Evolutionary conservation across 495 filamentous ascomycete species (phyloP).

Genomic region (Thermothielavioides terrestris): DNA sequence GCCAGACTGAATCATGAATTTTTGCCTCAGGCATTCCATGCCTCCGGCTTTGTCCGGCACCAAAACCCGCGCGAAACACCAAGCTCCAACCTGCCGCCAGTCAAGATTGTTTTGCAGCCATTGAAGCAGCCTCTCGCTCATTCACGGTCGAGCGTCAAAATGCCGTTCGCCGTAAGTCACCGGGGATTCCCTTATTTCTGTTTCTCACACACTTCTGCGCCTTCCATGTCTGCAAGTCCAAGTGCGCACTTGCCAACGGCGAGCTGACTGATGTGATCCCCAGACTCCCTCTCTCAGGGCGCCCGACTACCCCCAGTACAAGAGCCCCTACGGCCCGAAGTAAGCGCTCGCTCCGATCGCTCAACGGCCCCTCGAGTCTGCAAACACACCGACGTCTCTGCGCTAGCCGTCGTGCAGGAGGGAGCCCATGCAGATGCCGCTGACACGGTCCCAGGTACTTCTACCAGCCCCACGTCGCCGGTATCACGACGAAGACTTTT

Average conservation of each 20-base stretch:
- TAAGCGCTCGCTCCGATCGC: slow-evolving; percentile 25
- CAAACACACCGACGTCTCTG: neutral
- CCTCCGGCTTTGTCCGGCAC: slow-evolving; percentile 28
- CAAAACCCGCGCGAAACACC: slow-evolving; percentile 28
- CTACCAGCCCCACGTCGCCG: slow-evolving; percentile 35
- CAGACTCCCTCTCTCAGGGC: slow-evolving; percentile 31
- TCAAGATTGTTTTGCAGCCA: slow-evolving; percentile 18
- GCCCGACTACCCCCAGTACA: slow-evolving; percentile 30
- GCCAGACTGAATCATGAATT: neutral
- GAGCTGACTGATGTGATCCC: slow-evolving; percentile 17
- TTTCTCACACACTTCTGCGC: neutral
- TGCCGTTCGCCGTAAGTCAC: slow-evolving; percentile 36
- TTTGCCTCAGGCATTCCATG: slow-evolving; percentile 17
- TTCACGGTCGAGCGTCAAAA: slow-evolving; percentile 20
- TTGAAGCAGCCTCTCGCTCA: slow-evolving; percentile 27
- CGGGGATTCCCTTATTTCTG: neutral
- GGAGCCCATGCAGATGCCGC: slow-evolving; percentile 1
- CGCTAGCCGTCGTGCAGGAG: neutral
- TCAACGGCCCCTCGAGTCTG: neutral
- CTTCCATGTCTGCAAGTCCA: neutral
- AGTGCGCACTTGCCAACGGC: neutral
- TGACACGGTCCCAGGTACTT: slow-evolving; percentile 37
- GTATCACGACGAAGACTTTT: slow-evolving; percentile 30
- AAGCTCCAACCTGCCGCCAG: slow-evolving; percentile 12
- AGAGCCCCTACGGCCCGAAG: slow-evolving; percentile 45